Percentiles rank a stretch among this genome's conserved stretches.
phyloP scores from a whole-genome alignment of 768 basidiomycete genomes.

The Xanthoconium stramineum region DNA sequence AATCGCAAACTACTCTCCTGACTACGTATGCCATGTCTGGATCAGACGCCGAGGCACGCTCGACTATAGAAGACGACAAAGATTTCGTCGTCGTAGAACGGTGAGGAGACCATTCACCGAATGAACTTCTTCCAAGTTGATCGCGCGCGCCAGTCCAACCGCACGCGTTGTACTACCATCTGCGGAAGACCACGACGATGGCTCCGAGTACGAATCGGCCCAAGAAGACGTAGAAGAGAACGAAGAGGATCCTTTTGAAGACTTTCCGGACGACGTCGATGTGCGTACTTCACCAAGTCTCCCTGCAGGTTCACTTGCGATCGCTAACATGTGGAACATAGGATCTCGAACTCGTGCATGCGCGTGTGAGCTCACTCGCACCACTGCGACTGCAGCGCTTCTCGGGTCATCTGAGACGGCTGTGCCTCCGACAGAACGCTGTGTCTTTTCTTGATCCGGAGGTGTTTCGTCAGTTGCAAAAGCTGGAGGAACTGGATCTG shows the following conservation, averaged over 20 bases:
- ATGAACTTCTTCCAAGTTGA: background rate
- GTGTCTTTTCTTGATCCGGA: conserved; percentile 70
- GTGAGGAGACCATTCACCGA: conserved; percentile 7
- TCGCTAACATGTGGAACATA: conserved; percentile 25
- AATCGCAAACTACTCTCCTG: background rate
- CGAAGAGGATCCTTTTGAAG: conserved; percentile 67
- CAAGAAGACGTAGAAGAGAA: conserved; percentile 42
- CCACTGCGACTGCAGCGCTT: conserved; percentile 75
- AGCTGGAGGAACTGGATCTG: conserved; percentile 86
- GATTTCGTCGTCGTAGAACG: conserved; percentile 25
- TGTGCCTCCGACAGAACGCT: conserved; percentile 87
- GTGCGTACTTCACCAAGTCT: conserved; percentile 38
- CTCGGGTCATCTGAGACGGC: conserved; percentile 57
- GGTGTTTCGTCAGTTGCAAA: conserved; percentile 60
- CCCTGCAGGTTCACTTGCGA: background rate
- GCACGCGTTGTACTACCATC: conserved; percentile 51
- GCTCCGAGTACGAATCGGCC: conserved; percentile 37
- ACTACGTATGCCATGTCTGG: conserved; percentile 22
- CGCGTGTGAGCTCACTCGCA: conserved; percentile 65
- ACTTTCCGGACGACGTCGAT: conserved; percentile 82
- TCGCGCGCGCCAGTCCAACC: conserved; percentile 17
- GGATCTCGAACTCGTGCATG: conserved; percentile 87
- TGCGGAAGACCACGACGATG: conserved; percentile 26
- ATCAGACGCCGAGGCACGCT: conserved; percentile 11
- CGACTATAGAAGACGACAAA: conserved; percentile 17